Evolutionary conservation across 164 flowering plant genomes (phyloP), one percentile per base, ranked within the genome.

Genomic region (Echeveria elegans): DNA sequence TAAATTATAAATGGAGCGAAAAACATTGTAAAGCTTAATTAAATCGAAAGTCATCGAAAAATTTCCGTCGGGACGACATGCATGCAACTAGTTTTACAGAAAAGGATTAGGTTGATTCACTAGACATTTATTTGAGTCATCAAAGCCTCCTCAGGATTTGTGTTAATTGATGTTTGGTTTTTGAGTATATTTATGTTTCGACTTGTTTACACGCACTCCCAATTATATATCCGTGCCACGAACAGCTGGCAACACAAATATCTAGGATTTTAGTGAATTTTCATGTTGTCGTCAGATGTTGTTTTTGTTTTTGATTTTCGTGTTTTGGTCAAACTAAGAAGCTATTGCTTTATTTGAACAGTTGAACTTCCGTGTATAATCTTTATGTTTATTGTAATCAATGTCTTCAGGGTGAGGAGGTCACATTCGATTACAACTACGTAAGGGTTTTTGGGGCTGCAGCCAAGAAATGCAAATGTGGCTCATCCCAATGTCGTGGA

Each of bases 371-470:
- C 32, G 23, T 34, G 26, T 32, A 8, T 21, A 4, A 40, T 14
- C 1, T 63, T 36, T 29, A 43, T 45, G n/a, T 60, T 24, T 61
- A 64, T 12, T 37, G 34, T 75, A 50, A 38, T 23, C 37, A 65
- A 63, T 8, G 56, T 61, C 32, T 21, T 66, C 81, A 95, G 99
- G 96, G 94, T 71, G 97, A 95, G 76, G 99, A 95, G 77, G 73
- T 92, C 72, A 89, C 97, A 64, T 95, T 95, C 73, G 99, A 95
- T 71, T 95, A 95, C 83, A 95, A 95, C 75, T 92, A 88, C 79
- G 96, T 89, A 5, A 83, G 99, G 72, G 99, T 95, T 4, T 87
- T 87, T 77, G 99, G 99, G 24, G 99, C 99, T 70, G 99, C 97
- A 73, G 97, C 92, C 12, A 95, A 95, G 79, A 88, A 88, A 82